Percentiles rank a stretch among this genome's conserved stretches.
Evolutionary conservation across 345 rosid species (phyloP).

Genomic region (Trapa incisa): DNA sequence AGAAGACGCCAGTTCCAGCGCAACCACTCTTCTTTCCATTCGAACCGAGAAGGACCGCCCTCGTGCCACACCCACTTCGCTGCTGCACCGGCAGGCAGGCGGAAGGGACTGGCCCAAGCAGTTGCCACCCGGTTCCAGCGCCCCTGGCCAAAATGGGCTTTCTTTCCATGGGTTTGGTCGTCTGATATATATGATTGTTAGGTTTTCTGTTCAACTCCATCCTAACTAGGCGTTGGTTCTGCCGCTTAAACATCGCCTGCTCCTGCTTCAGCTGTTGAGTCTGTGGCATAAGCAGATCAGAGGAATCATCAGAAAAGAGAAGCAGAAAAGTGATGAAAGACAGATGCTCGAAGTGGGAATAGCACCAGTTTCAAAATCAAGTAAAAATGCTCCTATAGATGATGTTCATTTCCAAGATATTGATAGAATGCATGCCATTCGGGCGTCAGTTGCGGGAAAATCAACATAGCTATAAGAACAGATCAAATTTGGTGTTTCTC

Average conservation of each 20-base stretch:
- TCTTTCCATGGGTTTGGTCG: constrained; percentile 13
- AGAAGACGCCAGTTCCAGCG: constrained; percentile 83
- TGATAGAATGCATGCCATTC: neutral
- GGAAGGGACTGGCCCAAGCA: constrained; percentile 30
- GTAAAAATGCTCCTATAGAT: neutral
- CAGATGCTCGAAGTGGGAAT: neutral
- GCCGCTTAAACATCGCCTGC: constrained; percentile 14
- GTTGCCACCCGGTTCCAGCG: neutral
- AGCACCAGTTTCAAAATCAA: neutral
- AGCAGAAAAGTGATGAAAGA: no score
- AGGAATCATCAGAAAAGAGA: neutral
- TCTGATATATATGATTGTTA: constrained; percentile 8
- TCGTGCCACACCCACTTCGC: constrained; percentile 36
- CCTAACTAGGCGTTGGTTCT: no score
- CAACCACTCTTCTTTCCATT: constrained; percentile 36
- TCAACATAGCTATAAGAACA: no score
- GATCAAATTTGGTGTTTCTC: neutral
- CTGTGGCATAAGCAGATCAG: constrained; percentile 15
- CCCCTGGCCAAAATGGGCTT: neutral
- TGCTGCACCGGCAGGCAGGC: constrained; percentile 51
- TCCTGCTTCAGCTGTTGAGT: constrained; percentile 50
- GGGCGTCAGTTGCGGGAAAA: no score
- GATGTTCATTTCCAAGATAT: neutral
- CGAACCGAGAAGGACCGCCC: constrained; percentile 45
- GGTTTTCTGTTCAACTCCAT: constrained; percentile 3